phyloP scores from a whole-genome alignment of 1,284 basidiomycete species.

The Fistulinella staudtii region DNA sequence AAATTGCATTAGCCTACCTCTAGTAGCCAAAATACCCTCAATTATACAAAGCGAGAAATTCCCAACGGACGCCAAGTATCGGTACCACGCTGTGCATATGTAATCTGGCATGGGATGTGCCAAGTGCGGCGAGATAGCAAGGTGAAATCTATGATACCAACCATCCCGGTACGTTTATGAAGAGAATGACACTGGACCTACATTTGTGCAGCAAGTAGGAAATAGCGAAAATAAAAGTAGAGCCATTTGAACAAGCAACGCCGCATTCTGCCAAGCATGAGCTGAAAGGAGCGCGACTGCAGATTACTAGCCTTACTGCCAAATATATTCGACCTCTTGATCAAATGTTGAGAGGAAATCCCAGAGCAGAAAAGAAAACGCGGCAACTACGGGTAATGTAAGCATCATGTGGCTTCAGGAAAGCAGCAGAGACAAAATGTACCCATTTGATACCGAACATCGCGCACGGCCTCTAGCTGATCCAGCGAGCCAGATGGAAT shows the following conservation, averaged over 20 bases:
- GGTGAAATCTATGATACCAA: slow-evolving; percentile 8
- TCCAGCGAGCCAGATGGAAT: slow-evolving; percentile 2
- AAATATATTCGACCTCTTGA: slow-evolving; percentile 21
- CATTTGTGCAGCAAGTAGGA: slow-evolving; percentile 15
- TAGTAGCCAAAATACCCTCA: slow-evolving; percentile 12
- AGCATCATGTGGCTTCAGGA: background rate
- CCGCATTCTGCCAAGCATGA: slow-evolving; percentile 12
- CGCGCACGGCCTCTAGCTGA: slow-evolving; percentile 6
- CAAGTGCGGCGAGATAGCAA: slow-evolving; percentile 9
- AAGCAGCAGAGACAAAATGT: background rate
- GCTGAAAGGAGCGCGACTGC: background rate
- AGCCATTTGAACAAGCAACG: slow-evolving; percentile 18
- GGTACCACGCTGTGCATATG: slow-evolving; percentile 15
- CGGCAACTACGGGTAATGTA: slow-evolving; percentile 12
- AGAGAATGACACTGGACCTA: slow-evolving; percentile 4
- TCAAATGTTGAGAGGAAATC: slow-evolving; percentile 16
- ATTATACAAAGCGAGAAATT: slow-evolving; percentile 9
- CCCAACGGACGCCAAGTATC: slow-evolving; percentile 5
- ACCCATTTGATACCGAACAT: slow-evolving; percentile 13
- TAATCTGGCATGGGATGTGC: slow-evolving; percentile 3
- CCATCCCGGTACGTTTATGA: background rate
- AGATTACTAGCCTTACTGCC: slow-evolving; percentile 17
- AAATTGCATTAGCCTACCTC: slow-evolving; percentile 17
- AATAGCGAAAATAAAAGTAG: slow-evolving; percentile 24
- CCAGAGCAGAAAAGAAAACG: slow-evolving; percentile 17